Conservation (phyloP, 1,284 basidiomycete species). For the Ganoderma meredithae region DNA sequence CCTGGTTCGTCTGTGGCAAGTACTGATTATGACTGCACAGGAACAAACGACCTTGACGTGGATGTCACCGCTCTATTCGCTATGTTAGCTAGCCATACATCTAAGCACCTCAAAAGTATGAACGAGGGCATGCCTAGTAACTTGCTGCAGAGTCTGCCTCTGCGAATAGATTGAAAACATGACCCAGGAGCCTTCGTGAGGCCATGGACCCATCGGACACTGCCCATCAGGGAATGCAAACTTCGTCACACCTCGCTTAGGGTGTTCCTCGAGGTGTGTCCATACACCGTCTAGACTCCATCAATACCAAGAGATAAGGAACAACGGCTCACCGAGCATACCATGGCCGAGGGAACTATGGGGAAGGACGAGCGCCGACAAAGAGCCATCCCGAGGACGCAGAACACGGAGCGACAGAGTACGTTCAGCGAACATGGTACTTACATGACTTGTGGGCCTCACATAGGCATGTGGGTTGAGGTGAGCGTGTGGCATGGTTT, state of each 20-base stretch:
- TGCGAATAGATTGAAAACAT: neutral
- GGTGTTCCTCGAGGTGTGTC: neutral
- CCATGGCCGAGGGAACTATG: neutral
- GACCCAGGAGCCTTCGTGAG: neutral
- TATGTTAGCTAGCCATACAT: neutral
- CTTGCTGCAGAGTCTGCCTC: neutral
- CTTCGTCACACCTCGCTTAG: too few species aligned
- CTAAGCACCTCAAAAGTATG: neutral
- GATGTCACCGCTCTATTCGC: neutral
- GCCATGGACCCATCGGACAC: neutral
- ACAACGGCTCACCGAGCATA: neutral
- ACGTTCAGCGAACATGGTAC: neutral
- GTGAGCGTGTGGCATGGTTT: neutral
- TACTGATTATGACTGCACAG: neutral
- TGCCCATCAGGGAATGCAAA: too few species aligned
- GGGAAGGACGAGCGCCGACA: too few species aligned
- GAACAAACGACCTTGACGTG: neutral
- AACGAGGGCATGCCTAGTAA: neutral
- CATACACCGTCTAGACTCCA: neutral
- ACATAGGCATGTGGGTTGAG: neutral
- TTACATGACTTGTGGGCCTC: neutral
- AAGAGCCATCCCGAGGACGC: neutral
- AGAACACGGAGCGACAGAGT: neutral
- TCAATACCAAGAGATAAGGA: neutral
- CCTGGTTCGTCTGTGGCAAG: neutral